Evolutionary conservation across 163 green algal genomes (phyloP).

Genomic region (Trebouxiophyceae sp.): DNA sequence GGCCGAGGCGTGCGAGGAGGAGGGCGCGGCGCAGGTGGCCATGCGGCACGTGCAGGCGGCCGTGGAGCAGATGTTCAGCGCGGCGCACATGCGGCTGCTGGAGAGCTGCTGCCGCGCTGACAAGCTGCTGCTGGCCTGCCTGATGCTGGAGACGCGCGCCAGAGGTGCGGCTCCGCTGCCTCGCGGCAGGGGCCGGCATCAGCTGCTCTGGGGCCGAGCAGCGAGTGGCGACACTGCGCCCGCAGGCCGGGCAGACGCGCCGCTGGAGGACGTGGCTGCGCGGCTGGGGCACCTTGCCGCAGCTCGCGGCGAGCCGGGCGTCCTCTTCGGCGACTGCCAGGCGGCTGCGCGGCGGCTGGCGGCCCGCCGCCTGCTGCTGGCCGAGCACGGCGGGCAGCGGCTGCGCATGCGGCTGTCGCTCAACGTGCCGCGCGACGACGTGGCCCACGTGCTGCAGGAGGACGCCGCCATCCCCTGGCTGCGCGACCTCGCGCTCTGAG

Average conservation of each 20-base stretch:
- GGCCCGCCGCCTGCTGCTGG: slow-evolving; percentile 32
- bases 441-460: slow-evolving; percentile 33
- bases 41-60: slow-evolving; percentile 52
- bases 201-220: too few relatives aligned
- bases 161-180: too few relatives aligned
- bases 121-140: slow-evolving; percentile 61
- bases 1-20: slow-evolving; percentile 40
- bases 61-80: slow-evolving; percentile 58
- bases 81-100: slow-evolving; percentile 60
- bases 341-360: slow-evolving; percentile 17
- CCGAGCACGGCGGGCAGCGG: slow-evolving; percentile 13
- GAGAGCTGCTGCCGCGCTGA: slow-evolving; percentile 33
- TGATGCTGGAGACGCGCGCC: slow-evolving; percentile 61
- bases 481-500: background rate
- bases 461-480: slow-evolving; percentile 16
- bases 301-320: slow-evolving; percentile 8
- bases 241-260: slow-evolving; percentile 16
- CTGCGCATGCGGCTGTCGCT: slow-evolving; percentile 40
- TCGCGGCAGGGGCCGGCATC: too few relatives aligned
- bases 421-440: slow-evolving; percentile 51
- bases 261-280: slow-evolving; percentile 17
- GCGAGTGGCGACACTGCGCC: background rate
- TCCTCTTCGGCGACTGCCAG: slow-evolving; percentile 13
- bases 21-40: slow-evolving; percentile 9
- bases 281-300: slow-evolving; percentile 23